Conservation (phyloP, 2,329 filamentous ascomycete genomes). For the Cladorrhinum sp. region DNA sequence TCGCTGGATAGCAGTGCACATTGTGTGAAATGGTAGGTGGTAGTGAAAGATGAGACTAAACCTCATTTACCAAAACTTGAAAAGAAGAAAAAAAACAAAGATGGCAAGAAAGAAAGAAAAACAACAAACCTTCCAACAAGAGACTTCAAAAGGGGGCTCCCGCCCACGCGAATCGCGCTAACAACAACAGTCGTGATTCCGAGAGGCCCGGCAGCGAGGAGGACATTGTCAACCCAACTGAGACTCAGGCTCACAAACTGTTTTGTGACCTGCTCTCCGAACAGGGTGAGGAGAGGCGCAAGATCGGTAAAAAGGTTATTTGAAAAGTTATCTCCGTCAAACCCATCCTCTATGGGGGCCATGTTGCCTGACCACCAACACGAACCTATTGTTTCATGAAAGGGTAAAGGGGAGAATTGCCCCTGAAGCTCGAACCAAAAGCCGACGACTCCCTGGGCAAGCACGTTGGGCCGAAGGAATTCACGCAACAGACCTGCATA, state of each 20-base stretch:
- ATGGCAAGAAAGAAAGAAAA: neutral
- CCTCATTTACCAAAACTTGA: too few relatives aligned
- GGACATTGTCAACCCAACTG: slow-evolving; percentile 3
- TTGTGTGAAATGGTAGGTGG: too few relatives aligned
- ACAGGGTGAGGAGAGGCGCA: slow-evolving; percentile 34
- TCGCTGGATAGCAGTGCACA: too few relatives aligned
- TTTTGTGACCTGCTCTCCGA: slow-evolving; percentile 39
- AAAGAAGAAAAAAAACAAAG: too few relatives aligned
- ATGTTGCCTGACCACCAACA: too few relatives aligned
- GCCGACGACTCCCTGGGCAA: too few relatives aligned
- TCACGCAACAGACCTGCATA: too few relatives aligned
- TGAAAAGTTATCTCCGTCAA: slow-evolving; percentile 24
- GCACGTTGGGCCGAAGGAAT: too few relatives aligned
- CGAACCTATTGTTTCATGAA: too few relatives aligned
- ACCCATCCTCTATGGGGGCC: neutral
- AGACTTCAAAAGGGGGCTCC: neutral
- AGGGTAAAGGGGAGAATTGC: too few relatives aligned
- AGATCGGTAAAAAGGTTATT: slow-evolving; percentile 38
- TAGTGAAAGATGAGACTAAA: too few relatives aligned
- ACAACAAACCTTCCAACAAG: neutral
- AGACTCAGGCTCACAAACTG: slow-evolving; percentile 38
- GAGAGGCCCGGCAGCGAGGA: neutral
- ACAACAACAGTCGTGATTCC: slow-evolving; percentile 1
- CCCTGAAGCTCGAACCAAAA: too few relatives aligned
- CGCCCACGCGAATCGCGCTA: neutral